phyloP scores from a whole-genome alignment of 371 early-diverging fungal genomes.

The Batkoa obscura region DNA sequence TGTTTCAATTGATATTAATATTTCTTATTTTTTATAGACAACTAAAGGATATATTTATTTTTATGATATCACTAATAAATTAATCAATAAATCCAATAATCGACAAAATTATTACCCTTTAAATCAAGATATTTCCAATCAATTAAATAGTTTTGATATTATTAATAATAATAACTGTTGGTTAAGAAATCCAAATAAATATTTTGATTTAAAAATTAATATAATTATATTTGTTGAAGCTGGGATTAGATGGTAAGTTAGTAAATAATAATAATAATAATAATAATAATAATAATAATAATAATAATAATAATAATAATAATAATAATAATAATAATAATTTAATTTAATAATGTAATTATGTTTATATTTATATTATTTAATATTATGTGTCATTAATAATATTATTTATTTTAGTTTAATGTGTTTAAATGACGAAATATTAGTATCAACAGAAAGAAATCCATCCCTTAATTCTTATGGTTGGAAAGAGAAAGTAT shows the following conservation, averaged over 20 bases:
- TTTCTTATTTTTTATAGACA: neutral
- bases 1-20: neutral
- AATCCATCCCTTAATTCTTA: constrained; percentile 1
- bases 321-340: too few species aligned
- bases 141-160: too few species aligned
- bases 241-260: constrained; percentile 4
- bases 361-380: too few species aligned
- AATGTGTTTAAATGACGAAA: neutral
- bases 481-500: constrained; percentile 3
- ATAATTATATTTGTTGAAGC: neutral
- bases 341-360: too few species aligned
- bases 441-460: constrained; percentile 1
- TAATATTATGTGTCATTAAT: neutral
- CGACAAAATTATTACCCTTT: too few species aligned
- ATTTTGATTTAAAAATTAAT: neutral
- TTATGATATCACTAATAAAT: neutral
- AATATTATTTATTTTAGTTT: neutral
- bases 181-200: constrained; percentile 2
- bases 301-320: too few species aligned
- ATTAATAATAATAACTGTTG: neutral
- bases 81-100: too few species aligned
- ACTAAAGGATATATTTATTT: neutral
- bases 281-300: too few species aligned
- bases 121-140: too few species aligned
- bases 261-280: neutral